Conservation (phyloP, 768 basidiomycete genomes). For the Collybia mongolica region DNA sequence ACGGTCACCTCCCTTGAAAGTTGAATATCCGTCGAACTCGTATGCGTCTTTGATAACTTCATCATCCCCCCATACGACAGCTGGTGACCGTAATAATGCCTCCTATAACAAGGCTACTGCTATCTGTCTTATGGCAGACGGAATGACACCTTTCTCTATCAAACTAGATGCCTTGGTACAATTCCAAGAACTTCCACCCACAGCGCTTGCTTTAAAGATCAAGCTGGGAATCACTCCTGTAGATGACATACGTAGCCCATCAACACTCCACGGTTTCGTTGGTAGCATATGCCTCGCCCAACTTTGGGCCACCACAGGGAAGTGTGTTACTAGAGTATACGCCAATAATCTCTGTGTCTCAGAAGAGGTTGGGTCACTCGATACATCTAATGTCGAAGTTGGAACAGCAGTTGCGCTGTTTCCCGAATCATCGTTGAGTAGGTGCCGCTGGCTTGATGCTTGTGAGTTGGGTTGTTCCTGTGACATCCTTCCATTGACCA, state of each 20-base stretch:
- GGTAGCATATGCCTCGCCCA: slow-evolving; percentile 53
- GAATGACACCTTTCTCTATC: slow-evolving; percentile 63
- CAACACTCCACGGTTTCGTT: slow-evolving; percentile 63
- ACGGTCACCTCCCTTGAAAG: not conserved
- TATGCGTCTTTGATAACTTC: not conserved
- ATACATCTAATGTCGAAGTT: slow-evolving; percentile 44
- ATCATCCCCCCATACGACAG: slow-evolving; percentile 11
- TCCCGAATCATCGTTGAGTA: slow-evolving; percentile 64
- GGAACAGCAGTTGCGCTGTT: slow-evolving; percentile 54
- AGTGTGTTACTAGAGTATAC: slow-evolving; percentile 63
- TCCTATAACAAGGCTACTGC: slow-evolving; percentile 29
- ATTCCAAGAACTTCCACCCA: slow-evolving; percentile 31
- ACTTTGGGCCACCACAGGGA: slow-evolving; percentile 53
- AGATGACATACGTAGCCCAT: slow-evolving; percentile 49
- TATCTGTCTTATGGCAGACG: slow-evolving; percentile 61
- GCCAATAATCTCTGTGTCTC: slow-evolving; percentile 48
- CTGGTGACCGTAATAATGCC: slow-evolving; percentile 11
- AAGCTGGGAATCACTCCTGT: slow-evolving; percentile 57
- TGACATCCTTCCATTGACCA: slow-evolving; percentile 20
- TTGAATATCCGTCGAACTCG: not conserved
- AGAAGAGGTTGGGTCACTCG: slow-evolving; percentile 52
- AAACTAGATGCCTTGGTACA: slow-evolving; percentile 54
- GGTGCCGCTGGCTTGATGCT: slow-evolving; percentile 70
- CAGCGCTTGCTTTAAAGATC: slow-evolving; percentile 47
- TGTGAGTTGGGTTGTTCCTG: slow-evolving; percentile 41